phyloP scores from a whole-genome alignment of 2,329 filamentous ascomycete genomes.

The Monilinia vaccinii-corymbosi region DNA sequence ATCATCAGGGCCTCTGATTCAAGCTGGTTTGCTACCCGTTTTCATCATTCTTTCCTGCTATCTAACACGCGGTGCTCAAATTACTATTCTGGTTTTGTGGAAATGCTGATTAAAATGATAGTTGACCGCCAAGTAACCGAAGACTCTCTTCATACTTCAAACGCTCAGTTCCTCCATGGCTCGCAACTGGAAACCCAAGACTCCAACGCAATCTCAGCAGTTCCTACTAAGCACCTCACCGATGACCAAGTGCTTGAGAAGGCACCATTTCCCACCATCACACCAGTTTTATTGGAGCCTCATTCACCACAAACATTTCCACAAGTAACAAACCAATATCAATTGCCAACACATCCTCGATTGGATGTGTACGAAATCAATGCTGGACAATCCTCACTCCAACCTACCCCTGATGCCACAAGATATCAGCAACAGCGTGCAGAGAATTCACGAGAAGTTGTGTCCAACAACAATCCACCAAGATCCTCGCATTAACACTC shows the following conservation, averaged over 20 bases:
- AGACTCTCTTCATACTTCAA: background rate
- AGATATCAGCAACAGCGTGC: background rate
- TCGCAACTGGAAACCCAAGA: background rate
- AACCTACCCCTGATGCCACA: constrained; percentile 36
- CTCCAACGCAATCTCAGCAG: background rate
- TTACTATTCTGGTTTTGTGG: background rate
- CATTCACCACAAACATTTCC: constrained; percentile 61
- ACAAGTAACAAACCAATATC: constrained; percentile 72
- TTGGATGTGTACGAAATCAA: constrained; percentile 61
- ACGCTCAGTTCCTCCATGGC: background rate
- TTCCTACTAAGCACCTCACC: background rate
- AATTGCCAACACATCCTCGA: constrained; percentile 74
- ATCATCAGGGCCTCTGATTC: background rate
- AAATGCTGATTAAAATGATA: background rate
- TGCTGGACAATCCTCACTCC: constrained; percentile 62
- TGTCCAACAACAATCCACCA: background rate
- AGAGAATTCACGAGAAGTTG: background rate
- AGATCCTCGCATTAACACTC: background rate
- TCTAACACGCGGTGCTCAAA: background rate
- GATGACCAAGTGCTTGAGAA: constrained; percentile 60
- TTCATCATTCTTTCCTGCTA: background rate
- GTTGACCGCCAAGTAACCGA: background rate
- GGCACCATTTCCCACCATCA: constrained; percentile 42
- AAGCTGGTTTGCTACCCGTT: background rate
- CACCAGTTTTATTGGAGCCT: constrained; percentile 52